Conservation (phyloP, 2,329 filamentous ascomycete species). For the Exophiala aquamarina region DNA sequence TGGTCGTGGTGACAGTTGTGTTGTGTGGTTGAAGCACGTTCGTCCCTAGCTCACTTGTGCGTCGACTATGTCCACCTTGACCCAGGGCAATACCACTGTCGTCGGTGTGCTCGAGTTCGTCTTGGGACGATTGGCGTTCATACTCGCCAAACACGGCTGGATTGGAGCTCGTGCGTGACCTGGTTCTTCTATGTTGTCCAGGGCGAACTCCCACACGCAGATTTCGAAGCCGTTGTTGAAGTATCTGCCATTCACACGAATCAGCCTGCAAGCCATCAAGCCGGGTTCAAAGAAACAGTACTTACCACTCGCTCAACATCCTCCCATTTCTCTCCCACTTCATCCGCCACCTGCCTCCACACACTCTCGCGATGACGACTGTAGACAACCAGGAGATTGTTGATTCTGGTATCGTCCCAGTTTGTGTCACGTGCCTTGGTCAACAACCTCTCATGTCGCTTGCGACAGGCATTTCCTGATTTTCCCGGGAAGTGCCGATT, state of each 20-base stretch:
- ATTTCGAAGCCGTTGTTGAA: conserved; percentile 81
- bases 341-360: conserved; percentile 72
- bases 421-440: conserved; percentile 71
- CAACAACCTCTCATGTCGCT: conserved; percentile 81
- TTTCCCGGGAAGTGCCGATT: conserved; percentile 74
- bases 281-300: conserved; percentile 27
- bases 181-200: conserved; percentile 13
- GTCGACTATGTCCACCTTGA: conserved; percentile 17
- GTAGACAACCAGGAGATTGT: conserved; percentile 74
- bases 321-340: conserved; percentile 56
- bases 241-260: conserved; percentile 10
- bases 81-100: conserved; percentile 28
- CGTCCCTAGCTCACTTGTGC: conserved; percentile 15
- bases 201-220: conserved; percentile 40
- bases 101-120: conserved; percentile 24
- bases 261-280: not conserved
- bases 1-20: not conserved
- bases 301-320: conserved; percentile 81
- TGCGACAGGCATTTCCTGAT: conserved; percentile 79
- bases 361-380: conserved; percentile 73
- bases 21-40: conserved; percentile 4
- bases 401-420: conserved; percentile 75
- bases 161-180: conserved; percentile 23
- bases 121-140: conserved; percentile 10
- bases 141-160: conserved; percentile 13